A percentile compares a stretch with the other conserved stretches of the same genome.
Conservation (phyloP, 768 basidiomycete species). For the Cystobasidiopsis lactophilus region DNA sequence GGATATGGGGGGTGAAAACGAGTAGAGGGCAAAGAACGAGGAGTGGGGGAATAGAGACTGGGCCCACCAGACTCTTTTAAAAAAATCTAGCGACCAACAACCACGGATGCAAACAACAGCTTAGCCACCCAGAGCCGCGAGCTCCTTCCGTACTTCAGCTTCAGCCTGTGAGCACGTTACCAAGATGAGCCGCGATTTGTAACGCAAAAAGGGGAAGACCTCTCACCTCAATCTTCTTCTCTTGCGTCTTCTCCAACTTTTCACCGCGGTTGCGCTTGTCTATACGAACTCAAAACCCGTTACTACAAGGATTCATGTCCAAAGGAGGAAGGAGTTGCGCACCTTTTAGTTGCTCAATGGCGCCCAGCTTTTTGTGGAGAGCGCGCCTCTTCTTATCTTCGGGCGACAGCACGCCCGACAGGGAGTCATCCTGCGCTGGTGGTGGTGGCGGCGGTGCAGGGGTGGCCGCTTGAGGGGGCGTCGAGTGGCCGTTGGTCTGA, state of each 20-base stretch:
- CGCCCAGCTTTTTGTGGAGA: constrained; percentile 93
- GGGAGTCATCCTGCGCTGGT: constrained; percentile 33
- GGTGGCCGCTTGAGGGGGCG: constrained; percentile 1
- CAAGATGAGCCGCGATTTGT: too few relatives aligned
- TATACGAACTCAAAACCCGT: background rate
- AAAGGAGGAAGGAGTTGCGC: background rate
- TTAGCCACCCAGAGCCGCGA: constrained; percentile 22
- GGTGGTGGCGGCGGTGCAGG: constrained; percentile 15
- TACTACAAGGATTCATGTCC: background rate
- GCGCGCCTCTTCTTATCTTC: constrained; percentile 82
- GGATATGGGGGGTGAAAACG: too few relatives aligned
- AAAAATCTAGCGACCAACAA: too few relatives aligned
- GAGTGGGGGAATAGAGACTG: too few relatives aligned
- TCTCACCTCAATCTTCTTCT: constrained; percentile 96
- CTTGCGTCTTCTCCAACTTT: constrained; percentile 75
- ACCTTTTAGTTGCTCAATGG: constrained; percentile 94
- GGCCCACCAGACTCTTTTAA: too few relatives aligned
- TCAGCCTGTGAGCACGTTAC: too few relatives aligned
- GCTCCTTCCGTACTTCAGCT: constrained; percentile 58
- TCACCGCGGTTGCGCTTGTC: constrained; percentile 63
- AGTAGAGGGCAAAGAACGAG: too few relatives aligned
- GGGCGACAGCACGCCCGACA: constrained; percentile 30
- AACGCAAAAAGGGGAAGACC: too few relatives aligned
- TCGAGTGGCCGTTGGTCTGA: background rate
- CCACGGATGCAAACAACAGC: too few relatives aligned